A percentile compares a stretch with the other conserved stretches of the same genome.
phyloP scores from a whole-genome alignment of 768 basidiomycete species.

The Tricholoma sp. region DNA sequence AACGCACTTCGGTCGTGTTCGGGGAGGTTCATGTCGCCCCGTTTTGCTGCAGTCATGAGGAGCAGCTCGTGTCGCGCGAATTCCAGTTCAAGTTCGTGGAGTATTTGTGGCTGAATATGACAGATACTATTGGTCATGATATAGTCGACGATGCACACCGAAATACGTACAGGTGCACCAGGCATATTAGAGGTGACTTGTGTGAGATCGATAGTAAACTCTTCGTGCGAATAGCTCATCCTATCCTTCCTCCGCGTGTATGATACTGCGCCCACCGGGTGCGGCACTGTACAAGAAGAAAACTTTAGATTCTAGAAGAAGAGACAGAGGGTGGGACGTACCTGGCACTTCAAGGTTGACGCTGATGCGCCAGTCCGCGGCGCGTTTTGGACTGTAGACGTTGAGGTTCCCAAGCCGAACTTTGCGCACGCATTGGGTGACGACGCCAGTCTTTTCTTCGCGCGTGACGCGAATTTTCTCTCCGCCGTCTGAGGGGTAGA shows the following conservation, averaged over 20 bases:
- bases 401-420: slow-evolving; percentile 83
- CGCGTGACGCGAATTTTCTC: slow-evolving; percentile 81
- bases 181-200: slow-evolving; percentile 67
- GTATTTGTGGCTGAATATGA: slow-evolving; percentile 43
- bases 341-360: slow-evolving; percentile 89
- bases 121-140: slow-evolving; percentile 2
- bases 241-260: slow-evolving; percentile 80
- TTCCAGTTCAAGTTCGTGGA: slow-evolving; percentile 92
- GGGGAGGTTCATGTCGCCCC: slow-evolving; percentile 51
- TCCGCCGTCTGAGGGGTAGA: slow-evolving; percentile 47
- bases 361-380: slow-evolving; percentile 89
- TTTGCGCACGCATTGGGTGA: slow-evolving; percentile 72
- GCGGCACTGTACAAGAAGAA: slow-evolving; percentile 40
- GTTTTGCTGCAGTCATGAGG: slow-evolving; percentile 63
- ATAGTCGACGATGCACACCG: slow-evolving; percentile 1
- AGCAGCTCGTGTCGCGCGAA: slow-evolving; percentile 67
- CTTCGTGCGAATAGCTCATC: slow-evolving; percentile 89
- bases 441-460: slow-evolving; percentile 63
- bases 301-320: neutral
- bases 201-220: slow-evolving; percentile 90
- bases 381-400: slow-evolving; percentile 73
- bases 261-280: slow-evolving; percentile 58
- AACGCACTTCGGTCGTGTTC: slow-evolving; percentile 72
- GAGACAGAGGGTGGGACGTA: slow-evolving; percentile 30
- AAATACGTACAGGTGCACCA: slow-evolving; percentile 42